Evolutionary conservation across 2,329 filamentous ascomycete genomes (phyloP), one percentile per base, ranked within the genome.

Genomic region (Colletotrichum acutatum): DNA sequence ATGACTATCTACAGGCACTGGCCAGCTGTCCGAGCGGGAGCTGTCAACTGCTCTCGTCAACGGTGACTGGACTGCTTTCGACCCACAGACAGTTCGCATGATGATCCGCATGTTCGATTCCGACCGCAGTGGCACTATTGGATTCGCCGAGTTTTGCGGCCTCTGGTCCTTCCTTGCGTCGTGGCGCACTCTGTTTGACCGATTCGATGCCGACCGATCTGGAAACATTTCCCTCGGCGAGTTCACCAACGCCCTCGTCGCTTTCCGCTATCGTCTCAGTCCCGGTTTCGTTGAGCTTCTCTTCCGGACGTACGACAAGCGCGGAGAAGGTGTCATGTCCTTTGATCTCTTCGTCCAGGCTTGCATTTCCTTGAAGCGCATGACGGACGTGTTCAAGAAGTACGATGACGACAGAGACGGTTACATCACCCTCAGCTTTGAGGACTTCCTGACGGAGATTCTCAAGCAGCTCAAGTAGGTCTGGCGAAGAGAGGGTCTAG

Each of bases 51-150:
- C 97, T 24, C 91, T 99, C 6, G 95, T 98, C 72, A 99, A 99
- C 80, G 96, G 95, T 68, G 97, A 99, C 87, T 98, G 94, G 90
- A 94, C 94, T 1, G 90, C 95, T 5, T 99, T 99, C 82, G 95
- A 99, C 83, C 89, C 92, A 5, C 94, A 98, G 78, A 99, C 97
- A 1, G 95, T 98, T 76, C 93, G 93, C 79, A 98, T 98, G 94
- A 98, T 99, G 95, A 98, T 99, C 77, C 93, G 95, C 80, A 98
- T 99, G 97, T 99, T 99, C 84, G 96, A 98, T 84, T 94, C 93
- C 71, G 94, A 98, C 84, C 93, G 94, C 77, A 93, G 90, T 74
- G 95, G 95, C 64, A 94, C 93, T 16, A 97, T 99, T 81, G 95
- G 93, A 74, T 98, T 98, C 82, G 92, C 97, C 76, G 97, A 98